These are phyloP conservation scores for Coniochaeta ligniaria DNA, from an alignment of 2,329 filamentous ascomycete species.

Conservation along the genomic window DNA sequence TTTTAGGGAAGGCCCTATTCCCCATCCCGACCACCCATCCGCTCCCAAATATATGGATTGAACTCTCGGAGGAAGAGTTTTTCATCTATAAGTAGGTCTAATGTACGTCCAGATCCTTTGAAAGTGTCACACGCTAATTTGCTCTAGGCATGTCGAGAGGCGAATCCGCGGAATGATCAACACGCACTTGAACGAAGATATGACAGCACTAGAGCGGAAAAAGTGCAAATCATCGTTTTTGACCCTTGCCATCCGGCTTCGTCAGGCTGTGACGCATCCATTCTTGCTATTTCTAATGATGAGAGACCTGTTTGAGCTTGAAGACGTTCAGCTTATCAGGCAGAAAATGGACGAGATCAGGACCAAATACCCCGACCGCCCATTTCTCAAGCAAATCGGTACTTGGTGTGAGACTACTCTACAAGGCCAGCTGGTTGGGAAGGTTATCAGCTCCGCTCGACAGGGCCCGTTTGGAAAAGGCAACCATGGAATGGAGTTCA, in stretches of 20 bases:
- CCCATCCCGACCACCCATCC: conserved; percentile 2
- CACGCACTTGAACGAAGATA: background rate
- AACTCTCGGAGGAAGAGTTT: conserved; percentile 4
- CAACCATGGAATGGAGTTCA: conserved; percentile 1
- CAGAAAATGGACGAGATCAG: background rate
- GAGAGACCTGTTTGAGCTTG: background rate
- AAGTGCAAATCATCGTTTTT: conserved; percentile 2
- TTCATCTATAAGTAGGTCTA: conserved; percentile 16
- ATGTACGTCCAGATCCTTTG: background rate
- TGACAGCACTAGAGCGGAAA: too few relatives aligned
- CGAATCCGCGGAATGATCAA: conserved; percentile 1
- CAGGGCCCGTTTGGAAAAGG: background rate
- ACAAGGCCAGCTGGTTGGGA: background rate
- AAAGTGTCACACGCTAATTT: background rate
- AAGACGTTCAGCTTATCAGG: conserved; percentile 4
- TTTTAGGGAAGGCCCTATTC: conserved; percentile 6
- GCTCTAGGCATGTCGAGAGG: background rate
- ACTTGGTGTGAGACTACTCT: conserved; percentile 6
- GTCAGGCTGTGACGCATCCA: conserved; percentile 9
- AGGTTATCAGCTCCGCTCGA: background rate
- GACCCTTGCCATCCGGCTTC: conserved; percentile 5
- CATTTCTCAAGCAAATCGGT: conserved; percentile 7
- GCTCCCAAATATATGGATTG: background rate
- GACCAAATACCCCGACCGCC: background rate
- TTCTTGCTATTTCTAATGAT: conserved; percentile 9